Evolutionary conservation across 169 alveolate species (phyloP).

Genomic region (Amoebophrya sp.): DNA sequence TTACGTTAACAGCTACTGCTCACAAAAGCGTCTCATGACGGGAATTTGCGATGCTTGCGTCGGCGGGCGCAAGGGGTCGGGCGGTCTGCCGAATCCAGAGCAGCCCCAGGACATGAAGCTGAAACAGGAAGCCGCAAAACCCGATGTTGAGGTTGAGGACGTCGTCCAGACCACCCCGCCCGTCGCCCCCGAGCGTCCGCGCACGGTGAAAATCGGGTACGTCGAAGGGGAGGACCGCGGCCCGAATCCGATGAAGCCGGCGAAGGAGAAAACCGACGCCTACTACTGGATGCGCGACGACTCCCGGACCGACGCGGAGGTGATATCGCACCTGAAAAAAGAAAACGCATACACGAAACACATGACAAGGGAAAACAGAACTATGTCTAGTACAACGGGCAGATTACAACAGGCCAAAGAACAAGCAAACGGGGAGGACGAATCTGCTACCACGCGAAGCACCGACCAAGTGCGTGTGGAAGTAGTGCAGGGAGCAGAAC

Average conservation of each 20-base stretch:
- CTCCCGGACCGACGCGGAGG: not conserved
- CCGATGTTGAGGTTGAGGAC: not conserved
- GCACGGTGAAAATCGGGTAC: not conserved
- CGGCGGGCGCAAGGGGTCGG: too few relatives aligned
- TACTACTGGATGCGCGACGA: not conserved
- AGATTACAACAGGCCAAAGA: too few relatives aligned
- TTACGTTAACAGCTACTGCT: too few relatives aligned
- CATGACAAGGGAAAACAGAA: not conserved
- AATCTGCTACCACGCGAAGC: too few relatives aligned
- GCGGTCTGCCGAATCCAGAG: too few relatives aligned
- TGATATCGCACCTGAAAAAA: not conserved
- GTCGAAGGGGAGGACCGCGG: not conserved
- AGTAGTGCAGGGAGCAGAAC: too few relatives aligned
- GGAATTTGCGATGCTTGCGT: too few relatives aligned
- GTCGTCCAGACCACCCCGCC: not conserved
- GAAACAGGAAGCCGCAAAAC: not conserved
- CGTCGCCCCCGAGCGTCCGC: not conserved
- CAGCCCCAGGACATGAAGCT: too few relatives aligned
- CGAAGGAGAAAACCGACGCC: not conserved
- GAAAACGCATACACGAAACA: not conserved
- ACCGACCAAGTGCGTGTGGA: too few relatives aligned
- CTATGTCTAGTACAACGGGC: too few relatives aligned
- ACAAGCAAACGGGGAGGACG: too few relatives aligned
- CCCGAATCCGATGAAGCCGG: not conserved
- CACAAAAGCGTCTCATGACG: too few relatives aligned